A percentile compares a stretch with the other conserved stretches of the same genome.
phyloP scores from a whole-genome alignment of 208 protist genomes.

The Leishmania tarentolae region DNA sequence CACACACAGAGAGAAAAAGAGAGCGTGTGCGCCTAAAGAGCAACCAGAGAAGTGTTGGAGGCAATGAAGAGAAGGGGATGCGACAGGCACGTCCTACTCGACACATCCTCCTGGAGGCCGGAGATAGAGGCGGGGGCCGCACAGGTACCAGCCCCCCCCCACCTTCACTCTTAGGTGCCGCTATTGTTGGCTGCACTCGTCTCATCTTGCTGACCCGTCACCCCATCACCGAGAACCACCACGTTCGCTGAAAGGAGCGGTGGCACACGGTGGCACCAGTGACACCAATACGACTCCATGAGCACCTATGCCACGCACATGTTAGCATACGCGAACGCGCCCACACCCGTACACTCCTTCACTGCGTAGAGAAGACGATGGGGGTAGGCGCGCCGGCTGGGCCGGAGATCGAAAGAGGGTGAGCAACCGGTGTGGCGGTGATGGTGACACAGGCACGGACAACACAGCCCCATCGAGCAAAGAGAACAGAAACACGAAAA shows the following conservation, averaged over 20 bases:
- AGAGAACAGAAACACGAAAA: neutral
- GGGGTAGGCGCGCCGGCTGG: neutral
- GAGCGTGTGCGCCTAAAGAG: neutral
- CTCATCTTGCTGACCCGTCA: neutral
- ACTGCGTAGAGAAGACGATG: neutral
- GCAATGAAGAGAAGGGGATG: neutral
- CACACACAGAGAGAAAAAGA: neutral
- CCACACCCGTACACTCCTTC: neutral
- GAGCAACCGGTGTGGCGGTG: too few relatives aligned
- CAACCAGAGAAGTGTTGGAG: conserved; percentile 4
- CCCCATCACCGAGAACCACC: neutral
- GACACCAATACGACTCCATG: neutral
- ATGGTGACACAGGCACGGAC: neutral
- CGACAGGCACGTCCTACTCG: neutral
- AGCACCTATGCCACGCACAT: neutral
- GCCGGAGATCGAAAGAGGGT: neutral
- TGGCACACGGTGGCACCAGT: neutral
- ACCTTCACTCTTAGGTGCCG: neutral
- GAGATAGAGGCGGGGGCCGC: neutral
- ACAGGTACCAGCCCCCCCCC: neutral
- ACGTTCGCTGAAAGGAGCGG: too few relatives aligned
- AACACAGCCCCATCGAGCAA: neutral
- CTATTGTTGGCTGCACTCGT: neutral
- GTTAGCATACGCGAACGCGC: too few relatives aligned
- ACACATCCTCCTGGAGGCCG: neutral